Percentiles rank a stretch among this genome's conserved stretches.
These are phyloP conservation scores for Pharnaceum exiguum DNA, from an alignment of 148 eudicot species.

Conservation along the genomic window DNA sequence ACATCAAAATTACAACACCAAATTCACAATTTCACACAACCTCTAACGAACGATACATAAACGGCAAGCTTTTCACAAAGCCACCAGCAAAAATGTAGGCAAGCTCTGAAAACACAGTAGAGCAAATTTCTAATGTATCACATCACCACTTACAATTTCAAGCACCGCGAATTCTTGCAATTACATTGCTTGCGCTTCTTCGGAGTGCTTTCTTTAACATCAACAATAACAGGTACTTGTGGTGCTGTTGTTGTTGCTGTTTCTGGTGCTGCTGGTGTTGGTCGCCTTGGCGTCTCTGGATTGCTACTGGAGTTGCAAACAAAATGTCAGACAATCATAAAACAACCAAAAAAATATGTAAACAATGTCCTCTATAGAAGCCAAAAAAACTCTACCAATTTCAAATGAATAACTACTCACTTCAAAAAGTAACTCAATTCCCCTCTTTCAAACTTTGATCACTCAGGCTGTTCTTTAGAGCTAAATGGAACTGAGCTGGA, in stretches of 20 bases:
- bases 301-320: constrained; percentile 25
- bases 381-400: no score
- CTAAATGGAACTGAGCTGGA: no score
- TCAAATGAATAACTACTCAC: no score
- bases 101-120: no score
- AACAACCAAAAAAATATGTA: neutral
- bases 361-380: no score
- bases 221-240: constrained; percentile 22
- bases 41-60: no score
- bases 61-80: neutral
- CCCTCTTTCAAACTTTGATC: no score
- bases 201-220: constrained; percentile 38
- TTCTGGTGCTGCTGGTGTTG: constrained; percentile 23
- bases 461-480: no score
- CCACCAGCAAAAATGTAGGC: neutral
- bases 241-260: constrained; percentile 35
- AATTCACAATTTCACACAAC: no score
- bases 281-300: constrained; percentile 36
- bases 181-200: constrained; percentile 69
- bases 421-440: no score
- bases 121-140: no score
- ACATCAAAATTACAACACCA: no score
- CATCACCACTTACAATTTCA: constrained; percentile 63
- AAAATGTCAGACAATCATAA: neutral
- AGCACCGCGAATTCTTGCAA: constrained; percentile 66